phyloP scores from a whole-genome alignment of 345 rosid species.

The Hibiscus syriacus region DNA sequence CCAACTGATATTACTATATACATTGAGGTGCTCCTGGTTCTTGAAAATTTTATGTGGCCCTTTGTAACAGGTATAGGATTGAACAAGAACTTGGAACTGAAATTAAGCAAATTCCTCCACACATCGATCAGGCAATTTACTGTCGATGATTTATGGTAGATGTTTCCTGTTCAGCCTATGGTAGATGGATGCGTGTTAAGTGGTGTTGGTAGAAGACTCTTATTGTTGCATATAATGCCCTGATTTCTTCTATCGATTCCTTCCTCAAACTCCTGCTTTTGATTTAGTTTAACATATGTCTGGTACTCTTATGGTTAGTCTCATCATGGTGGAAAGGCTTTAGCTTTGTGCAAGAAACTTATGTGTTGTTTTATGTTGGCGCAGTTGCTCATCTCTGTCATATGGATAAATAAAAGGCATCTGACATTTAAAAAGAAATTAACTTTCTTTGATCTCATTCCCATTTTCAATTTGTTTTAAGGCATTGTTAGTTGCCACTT shows the following conservation, averaged over 20 bases:
- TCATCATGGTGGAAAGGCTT: conserved; percentile 16
- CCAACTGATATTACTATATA: neutral
- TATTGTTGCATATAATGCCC: conserved; percentile 24
- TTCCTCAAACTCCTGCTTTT: no score
- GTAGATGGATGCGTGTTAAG: conserved; percentile 10
- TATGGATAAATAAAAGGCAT: conserved; percentile 16
- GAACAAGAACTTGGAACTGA: conserved; percentile 99
- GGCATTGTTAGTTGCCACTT: neutral
- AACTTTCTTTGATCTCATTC: no score
- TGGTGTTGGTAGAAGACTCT: conserved; percentile 23
- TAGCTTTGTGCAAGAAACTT: conserved; percentile 12
- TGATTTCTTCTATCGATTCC: conserved; percentile 27
- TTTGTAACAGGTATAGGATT: conserved; percentile 82
- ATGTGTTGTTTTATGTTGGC: neutral
- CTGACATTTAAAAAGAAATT: no score
- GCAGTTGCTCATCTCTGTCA: neutral
- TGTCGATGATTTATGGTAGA: conserved; percentile 49
- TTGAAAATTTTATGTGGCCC: neutral
- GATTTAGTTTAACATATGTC: conserved; percentile 19
- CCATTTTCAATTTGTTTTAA: neutral
- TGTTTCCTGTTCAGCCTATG: neutral
- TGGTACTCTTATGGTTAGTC: conserved; percentile 15
- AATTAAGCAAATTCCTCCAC: conserved; percentile 97
- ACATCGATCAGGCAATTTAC: conserved; percentile 87
- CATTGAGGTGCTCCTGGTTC: neutral